A percentile compares a stretch with the other conserved stretches of the same genome.
Evolutionary conservation across 106 monocot species (phyloP).

Genomic region (Dioscorea dumetorum): DNA sequence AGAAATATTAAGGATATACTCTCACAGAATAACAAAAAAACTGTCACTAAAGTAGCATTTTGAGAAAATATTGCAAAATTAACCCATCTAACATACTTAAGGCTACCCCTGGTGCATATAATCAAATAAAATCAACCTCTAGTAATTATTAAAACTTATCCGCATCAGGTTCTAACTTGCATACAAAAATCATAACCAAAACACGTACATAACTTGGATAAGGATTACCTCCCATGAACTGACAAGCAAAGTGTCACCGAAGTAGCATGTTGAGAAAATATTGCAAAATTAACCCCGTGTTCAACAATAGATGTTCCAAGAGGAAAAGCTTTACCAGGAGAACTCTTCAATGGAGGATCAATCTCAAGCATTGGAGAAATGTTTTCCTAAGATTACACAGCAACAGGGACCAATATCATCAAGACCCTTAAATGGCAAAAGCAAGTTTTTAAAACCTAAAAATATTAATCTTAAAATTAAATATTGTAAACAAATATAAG

Average conservation of each 20-base stretch:
- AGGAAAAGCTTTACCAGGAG: conserved; percentile 57
- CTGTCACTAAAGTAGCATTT: conserved; percentile 12
- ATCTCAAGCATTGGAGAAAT: conserved; percentile 9
- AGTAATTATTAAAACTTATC: background rate
- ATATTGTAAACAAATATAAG: background rate
- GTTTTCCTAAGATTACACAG: conserved; percentile 20
- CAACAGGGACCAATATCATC: background rate
- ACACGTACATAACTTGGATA: background rate
- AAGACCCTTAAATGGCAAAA: background rate
- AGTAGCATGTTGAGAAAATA: conserved; percentile 78
- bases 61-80: background rate
- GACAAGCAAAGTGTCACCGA: conserved; percentile 65
- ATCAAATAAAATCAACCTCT: background rate
- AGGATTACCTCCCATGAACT: conserved; percentile 26
- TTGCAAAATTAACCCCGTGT: conserved; percentile 68
- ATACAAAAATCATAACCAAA: background rate
- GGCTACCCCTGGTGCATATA: background rate
- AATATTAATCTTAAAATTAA: background rate
- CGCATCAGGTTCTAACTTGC: background rate
- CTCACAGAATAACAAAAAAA: conserved; percentile 46
- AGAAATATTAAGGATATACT: conserved; percentile 30
- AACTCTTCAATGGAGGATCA: conserved; percentile 39
- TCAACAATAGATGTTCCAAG: conserved; percentile 77
- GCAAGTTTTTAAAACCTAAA: background rate
- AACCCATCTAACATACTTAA: background rate